Percentiles rank a stretch among this genome's conserved stretches.
Conservation (phyloP, 495 filamentous ascomycete genomes). For the Daldinia caldariorum region DNA sequence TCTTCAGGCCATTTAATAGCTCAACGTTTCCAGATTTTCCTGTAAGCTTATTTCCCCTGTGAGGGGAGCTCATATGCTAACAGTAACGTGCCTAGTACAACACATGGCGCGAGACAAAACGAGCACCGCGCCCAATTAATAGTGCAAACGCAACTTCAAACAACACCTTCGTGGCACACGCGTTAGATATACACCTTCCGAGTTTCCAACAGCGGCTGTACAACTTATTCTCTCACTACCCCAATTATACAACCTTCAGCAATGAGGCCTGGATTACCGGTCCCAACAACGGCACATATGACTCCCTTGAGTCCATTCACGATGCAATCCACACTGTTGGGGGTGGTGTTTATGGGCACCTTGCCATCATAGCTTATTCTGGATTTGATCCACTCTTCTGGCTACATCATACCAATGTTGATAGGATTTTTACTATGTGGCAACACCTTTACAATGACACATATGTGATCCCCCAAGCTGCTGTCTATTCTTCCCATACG, state of each 20-base stretch:
- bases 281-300: constrained; percentile 51
- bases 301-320: constrained; percentile 72
- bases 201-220: constrained; percentile 64
- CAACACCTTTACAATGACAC: constrained; percentile 70
- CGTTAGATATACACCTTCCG: constrained; percentile 59
- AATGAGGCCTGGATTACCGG: constrained; percentile 62
- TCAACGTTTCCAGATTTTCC: constrained; percentile 55
- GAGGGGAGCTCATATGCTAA: constrained; percentile 5
- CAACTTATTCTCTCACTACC: constrained; percentile 66
- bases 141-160: constrained; percentile 60
- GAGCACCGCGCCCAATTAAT: constrained; percentile 56
- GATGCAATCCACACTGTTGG: constrained; percentile 70
- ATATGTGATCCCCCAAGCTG: constrained; percentile 61
- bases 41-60: constrained; percentile 48
- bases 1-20: constrained; percentile 64
- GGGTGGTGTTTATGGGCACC: constrained; percentile 66
- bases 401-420: constrained; percentile 72
- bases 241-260: constrained; percentile 66
- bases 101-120: constrained; percentile 58
- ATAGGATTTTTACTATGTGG: constrained; percentile 77
- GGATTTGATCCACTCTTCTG: constrained; percentile 81
- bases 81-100: constrained; percentile 52
- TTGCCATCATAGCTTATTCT: constrained; percentile 71
- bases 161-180: constrained; percentile 58
- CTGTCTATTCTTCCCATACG: constrained; percentile 63